Evolutionary conservation across 768 basidiomycete species (phyloP).

Genomic region (Hysterangium stoloniferum): DNA sequence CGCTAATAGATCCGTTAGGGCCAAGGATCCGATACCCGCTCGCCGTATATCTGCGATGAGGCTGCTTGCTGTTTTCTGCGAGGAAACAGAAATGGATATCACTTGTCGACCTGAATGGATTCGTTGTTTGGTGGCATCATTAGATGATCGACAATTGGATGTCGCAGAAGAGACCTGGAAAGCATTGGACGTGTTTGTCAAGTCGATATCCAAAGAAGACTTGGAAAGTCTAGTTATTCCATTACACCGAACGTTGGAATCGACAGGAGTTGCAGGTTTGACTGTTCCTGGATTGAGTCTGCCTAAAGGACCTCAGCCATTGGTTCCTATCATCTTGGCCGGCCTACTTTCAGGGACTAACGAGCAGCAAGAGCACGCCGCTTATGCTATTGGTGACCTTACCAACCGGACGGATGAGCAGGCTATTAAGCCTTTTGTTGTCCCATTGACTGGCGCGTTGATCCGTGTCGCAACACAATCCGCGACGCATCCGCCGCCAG

Average conservation of each 20-base stretch:
- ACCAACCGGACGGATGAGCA: conserved; percentile 79
- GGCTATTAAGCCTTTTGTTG: conserved; percentile 92
- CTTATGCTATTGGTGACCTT: conserved; percentile 93
- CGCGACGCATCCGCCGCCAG: conserved; percentile 82
- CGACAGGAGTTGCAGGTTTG: conserved; percentile 67
- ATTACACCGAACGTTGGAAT: conserved; percentile 81
- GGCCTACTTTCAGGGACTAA: conserved; percentile 93
- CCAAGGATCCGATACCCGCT: conserved; percentile 60
- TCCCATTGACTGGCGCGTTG: conserved; percentile 90
- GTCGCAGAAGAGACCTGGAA: conserved; percentile 70
- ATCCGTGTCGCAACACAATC: conserved; percentile 92
- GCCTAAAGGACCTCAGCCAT: conserved; percentile 74
- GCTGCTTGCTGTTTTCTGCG: conserved; percentile 77
- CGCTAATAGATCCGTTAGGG: conserved; percentile 39
- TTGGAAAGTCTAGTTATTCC: conserved; percentile 86
- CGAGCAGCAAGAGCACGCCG: conserved; percentile 91
- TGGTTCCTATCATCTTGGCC: conserved; percentile 82
- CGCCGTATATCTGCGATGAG: conserved; percentile 75
- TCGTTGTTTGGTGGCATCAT: conserved; percentile 71
- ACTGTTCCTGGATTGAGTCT: conserved; percentile 81
- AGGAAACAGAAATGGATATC: conserved; percentile 72
- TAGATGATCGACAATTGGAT: conserved; percentile 60
- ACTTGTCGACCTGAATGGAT: conserved; percentile 94
- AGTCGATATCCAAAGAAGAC: conserved; percentile 87
- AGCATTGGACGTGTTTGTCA: conserved; percentile 82